phyloP scores from a whole-genome alignment of 176 grass and related monocot genomes.

The Lolium perenne region DNA sequence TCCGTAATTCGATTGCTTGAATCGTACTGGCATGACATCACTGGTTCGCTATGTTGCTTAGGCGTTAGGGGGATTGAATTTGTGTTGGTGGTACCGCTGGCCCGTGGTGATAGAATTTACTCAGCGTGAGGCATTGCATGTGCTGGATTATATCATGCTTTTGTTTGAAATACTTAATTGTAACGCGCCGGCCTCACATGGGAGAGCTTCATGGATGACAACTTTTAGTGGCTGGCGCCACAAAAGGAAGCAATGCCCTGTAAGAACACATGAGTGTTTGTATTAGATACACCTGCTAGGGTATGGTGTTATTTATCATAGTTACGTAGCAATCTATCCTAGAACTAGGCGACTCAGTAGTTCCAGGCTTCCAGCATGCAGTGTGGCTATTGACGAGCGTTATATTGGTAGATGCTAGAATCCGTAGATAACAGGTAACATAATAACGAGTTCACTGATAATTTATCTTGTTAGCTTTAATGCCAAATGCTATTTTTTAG shows the following conservation, averaged over 20 bases:
- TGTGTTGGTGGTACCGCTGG: not conserved
- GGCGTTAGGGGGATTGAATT: not conserved
- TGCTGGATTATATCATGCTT: not conserved
- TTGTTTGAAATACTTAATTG: not conserved
- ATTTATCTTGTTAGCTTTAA: not conserved
- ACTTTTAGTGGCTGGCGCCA: not conserved
- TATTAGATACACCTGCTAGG: not conserved
- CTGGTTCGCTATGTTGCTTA: not conserved
- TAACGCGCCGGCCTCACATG: not conserved
- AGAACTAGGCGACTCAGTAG: not conserved
- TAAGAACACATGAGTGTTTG: not conserved
- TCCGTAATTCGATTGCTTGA: not conserved
- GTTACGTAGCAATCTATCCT: slow-evolving; percentile 1
- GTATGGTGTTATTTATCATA: not conserved
- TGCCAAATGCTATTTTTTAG: not conserved
- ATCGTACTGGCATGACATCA: not conserved
- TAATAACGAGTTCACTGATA: not conserved
- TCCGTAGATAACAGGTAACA: not conserved
- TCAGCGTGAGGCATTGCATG: not conserved
- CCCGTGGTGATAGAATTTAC: slow-evolving; percentile 5
- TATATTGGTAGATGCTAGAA: not conserved
- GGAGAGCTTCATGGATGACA: not conserved
- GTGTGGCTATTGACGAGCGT: not conserved
- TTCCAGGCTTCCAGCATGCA: not conserved
- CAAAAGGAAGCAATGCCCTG: not conserved